Base-by-base conservation (phyloP, 2,329 filamentous ascomycete species). In the Colletotrichum cordylinicola region DNA sequence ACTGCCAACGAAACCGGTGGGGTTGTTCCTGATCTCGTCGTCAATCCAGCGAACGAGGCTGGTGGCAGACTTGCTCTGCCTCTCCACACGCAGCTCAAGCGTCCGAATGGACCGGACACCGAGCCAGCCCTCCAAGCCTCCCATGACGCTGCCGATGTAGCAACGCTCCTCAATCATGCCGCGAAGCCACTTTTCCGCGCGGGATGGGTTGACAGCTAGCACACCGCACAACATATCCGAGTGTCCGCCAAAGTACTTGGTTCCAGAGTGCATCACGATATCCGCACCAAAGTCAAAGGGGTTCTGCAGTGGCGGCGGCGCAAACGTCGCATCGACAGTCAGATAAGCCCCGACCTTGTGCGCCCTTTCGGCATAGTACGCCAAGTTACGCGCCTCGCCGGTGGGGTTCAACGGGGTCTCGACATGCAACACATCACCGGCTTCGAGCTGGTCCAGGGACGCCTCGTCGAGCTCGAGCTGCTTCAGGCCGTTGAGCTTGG, bases 171-270 rank as follows among this genome's bases (percentile, higher is more conserved):
- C 82, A 62, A 89, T 86, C 80, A 98, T 85, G 27, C 85, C 87
- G 35, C 83, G 82, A n/a, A 91, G 83, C 93, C 93, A 94, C 67
- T 88, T 80, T 62, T 86, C 86, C 29, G 81, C 83, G 79, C 85
- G 85, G 48, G 84, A 84, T 18, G 90, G 90, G 67, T 90, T 87
- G 8, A 96, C 90, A 0, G 92, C 91, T 33, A 99, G 86, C 21
- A 98, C 93, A 27, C 97, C 97, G 82, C 95, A 98, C 8, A 98
- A 91, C 90, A 98, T 90, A 85, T 99, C 97, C 78, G 94, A 96
- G 86, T 99, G 97, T 0, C 97, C 97, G 24, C 97, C 97, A 79
- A 99, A 92, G 85, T 98, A 99, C 88, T 98, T 99, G 21, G 96
- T 98, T 5, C 96, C 97, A 67, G 91, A 94, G 85, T 99, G 97